phyloP scores from a whole-genome alignment of 1,284 basidiomycete species.

The Coniferiporia weirii region DNA sequence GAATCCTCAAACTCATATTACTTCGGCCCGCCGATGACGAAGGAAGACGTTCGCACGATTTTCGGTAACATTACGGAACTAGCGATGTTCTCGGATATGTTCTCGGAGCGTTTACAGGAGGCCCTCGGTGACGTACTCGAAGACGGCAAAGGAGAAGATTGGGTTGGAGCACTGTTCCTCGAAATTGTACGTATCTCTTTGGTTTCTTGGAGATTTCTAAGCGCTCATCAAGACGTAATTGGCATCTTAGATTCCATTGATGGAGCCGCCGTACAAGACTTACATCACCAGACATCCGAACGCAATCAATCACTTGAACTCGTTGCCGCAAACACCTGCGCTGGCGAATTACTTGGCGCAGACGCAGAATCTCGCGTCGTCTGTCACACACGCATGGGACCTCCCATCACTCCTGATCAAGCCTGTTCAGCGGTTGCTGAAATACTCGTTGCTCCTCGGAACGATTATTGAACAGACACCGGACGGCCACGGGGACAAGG shows the following conservation, averaged over 20 bases:
- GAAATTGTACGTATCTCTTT: conserved; percentile 45
- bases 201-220: conserved; percentile 7
- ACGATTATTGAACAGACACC: conserved; percentile 80
- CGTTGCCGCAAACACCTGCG: conserved; percentile 50
- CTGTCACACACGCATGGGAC: conserved; percentile 89
- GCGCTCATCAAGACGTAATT: conserved; percentile 9
- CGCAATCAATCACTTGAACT: conserved; percentile 66
- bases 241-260: conserved; percentile 55
- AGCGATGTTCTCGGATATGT: conserved; percentile 64
- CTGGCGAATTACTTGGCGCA: conserved; percentile 63
- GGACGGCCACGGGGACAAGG: conserved; percentile 70
- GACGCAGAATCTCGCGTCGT: conserved; percentile 63
- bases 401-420: conserved; percentile 88
- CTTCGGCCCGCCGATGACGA: conserved; percentile 55
- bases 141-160: conserved; percentile 57
- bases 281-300: conserved; percentile 86
- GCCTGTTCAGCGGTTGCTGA: conserved; percentile 87
- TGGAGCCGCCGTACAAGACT: conserved; percentile 75
- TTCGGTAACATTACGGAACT: conserved; percentile 79
- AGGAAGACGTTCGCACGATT: conserved; percentile 67
- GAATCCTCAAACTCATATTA: conserved; percentile 36
- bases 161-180: conserved; percentile 75
- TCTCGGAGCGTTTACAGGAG: conserved; percentile 53
- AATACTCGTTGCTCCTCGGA: conserved; percentile 82
- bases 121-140: conserved; percentile 51